Conservation (phyloP, 371 early-diverging fungal species). For the Apophysomyces sp. region DNA sequence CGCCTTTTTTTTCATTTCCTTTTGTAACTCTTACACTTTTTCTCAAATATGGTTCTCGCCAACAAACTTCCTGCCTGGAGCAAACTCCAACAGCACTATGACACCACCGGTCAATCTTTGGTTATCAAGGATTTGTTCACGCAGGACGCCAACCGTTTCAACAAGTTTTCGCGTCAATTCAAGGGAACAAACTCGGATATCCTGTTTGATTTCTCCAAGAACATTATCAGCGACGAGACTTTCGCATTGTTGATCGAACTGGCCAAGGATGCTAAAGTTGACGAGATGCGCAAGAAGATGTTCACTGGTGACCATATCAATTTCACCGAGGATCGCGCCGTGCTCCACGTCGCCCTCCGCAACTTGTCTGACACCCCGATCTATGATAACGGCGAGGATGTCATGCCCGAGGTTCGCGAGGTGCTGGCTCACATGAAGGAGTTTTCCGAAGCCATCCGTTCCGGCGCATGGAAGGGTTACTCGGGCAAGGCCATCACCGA, state of each 20-base stretch:
- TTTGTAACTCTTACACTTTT: conserved; percentile 3
- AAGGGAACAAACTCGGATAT: conserved; percentile 69
- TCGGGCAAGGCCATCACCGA: conserved; percentile 94
- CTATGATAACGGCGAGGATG: conserved; percentile 81
- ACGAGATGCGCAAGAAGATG: conserved; percentile 88
- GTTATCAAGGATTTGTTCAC: conserved; percentile 80
- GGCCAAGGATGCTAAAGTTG: conserved; percentile 84
- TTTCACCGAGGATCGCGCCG: conserved; percentile 97
- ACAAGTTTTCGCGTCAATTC: conserved; percentile 75
- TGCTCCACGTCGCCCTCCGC: conserved; percentile 96
- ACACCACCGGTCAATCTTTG: conserved; percentile 68
- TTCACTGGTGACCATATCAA: conserved; percentile 96
- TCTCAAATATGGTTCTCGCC: conserved; percentile 63
- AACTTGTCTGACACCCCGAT: conserved; percentile 83
- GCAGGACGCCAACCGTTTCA: conserved; percentile 75
- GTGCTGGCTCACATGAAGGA: conserved; percentile 93
- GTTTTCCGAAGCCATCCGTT: conserved; percentile 82
- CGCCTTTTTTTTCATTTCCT: conserved; percentile 8
- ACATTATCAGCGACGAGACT: conserved; percentile 82
- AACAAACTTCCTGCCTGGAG: conserved; percentile 80
- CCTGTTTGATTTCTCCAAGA: conserved; percentile 94
- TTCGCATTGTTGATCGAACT: conserved; percentile 77
- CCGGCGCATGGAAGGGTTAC: conserved; percentile 92
- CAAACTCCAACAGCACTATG: conserved; percentile 85
- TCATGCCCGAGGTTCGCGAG: conserved; percentile 91